These are phyloP conservation scores for Terana coerulea DNA, from an alignment of 768 basidiomycete genomes.

Conservation along the genomic window DNA sequence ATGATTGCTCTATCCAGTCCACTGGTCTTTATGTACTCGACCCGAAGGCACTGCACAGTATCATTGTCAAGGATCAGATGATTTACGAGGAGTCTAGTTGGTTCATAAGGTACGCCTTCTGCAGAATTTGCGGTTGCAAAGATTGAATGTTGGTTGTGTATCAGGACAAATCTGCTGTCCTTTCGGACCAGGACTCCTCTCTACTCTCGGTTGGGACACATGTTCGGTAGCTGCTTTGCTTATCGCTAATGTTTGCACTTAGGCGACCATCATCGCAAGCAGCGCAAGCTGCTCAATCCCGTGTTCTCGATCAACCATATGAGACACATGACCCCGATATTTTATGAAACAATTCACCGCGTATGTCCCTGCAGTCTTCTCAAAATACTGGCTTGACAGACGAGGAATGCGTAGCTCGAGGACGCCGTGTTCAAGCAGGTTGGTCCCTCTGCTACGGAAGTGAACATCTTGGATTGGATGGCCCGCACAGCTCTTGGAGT, in stretches of 20 bases:
- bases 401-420: neutral
- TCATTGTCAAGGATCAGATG: constrained; percentile 23
- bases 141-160: neutral
- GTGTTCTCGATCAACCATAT: constrained; percentile 20
- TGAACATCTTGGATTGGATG: constrained; percentile 18
- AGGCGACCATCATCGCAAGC: constrained; percentile 12
- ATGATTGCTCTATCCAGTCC: constrained; percentile 9
- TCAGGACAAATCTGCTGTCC: neutral
- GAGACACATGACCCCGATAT: constrained; percentile 18
- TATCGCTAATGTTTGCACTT: neutral
- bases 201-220: constrained; percentile 5
- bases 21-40: constrained; percentile 23
- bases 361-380: constrained; percentile 1
- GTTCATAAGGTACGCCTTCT: constrained; percentile 8
- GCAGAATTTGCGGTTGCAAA: neutral
- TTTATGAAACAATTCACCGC: constrained; percentile 14
- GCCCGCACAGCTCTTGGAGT: constrained; percentile 18
- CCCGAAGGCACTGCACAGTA: constrained; percentile 19
- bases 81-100: constrained; percentile 21
- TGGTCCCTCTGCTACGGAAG: neutral
- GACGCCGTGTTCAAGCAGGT: neutral
- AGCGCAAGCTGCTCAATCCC: constrained; percentile 14
- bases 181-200: constrained; percentile 7
- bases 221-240: neutral
- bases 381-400: neutral